These are phyloP conservation scores for Auricularia cornea DNA, from an alignment of 768 basidiomycete species.

Conservation along the genomic window DNA sequence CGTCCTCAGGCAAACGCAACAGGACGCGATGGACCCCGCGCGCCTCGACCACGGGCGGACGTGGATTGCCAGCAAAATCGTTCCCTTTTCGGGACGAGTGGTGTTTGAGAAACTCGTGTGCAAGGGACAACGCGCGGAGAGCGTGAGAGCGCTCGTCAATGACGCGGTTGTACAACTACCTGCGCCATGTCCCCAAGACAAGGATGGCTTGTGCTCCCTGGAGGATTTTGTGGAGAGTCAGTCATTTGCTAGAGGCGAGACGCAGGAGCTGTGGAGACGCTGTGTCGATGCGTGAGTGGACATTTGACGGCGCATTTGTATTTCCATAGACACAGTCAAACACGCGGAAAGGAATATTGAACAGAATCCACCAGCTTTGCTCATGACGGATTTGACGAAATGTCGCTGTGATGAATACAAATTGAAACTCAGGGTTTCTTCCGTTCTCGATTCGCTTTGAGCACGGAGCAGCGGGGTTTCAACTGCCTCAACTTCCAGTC, in stretches of 20 bases:
- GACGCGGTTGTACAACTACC: slow-evolving; percentile 54
- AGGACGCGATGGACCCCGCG: slow-evolving; percentile 17
- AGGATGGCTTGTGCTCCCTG: slow-evolving; percentile 55
- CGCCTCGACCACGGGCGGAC: slow-evolving; percentile 18
- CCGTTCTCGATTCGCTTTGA: too few relatives aligned
- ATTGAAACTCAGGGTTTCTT: too few relatives aligned
- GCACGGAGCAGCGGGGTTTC: too few relatives aligned
- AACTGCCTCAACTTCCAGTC: too few relatives aligned
- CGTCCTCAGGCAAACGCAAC: slow-evolving; percentile 37
- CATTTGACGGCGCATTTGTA: too few relatives aligned
- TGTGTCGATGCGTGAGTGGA: background rate
- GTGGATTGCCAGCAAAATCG: slow-evolving; percentile 53
- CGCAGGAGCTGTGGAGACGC: slow-evolving; percentile 55
- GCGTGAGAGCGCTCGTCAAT: slow-evolving; percentile 71
- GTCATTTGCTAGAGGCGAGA: slow-evolving; percentile 54
- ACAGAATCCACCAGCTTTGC: too few relatives aligned
- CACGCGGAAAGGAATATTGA: too few relatives aligned
- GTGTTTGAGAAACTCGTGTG: slow-evolving; percentile 64
- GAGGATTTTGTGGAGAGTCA: slow-evolving; percentile 64
- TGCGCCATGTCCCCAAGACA: slow-evolving; percentile 42
- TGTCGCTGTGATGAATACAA: too few relatives aligned
- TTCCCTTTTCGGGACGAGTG: slow-evolving; percentile 70
- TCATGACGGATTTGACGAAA: too few relatives aligned
- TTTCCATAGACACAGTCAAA: too few relatives aligned
- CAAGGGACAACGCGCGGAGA: slow-evolving; percentile 27